Percentiles rank a stretch among this genome's conserved stretches.
These are phyloP conservation scores for Nannochloropsis granulata DNA, from an alignment of 108 stramenopile species.

Conservation along the genomic window DNA sequence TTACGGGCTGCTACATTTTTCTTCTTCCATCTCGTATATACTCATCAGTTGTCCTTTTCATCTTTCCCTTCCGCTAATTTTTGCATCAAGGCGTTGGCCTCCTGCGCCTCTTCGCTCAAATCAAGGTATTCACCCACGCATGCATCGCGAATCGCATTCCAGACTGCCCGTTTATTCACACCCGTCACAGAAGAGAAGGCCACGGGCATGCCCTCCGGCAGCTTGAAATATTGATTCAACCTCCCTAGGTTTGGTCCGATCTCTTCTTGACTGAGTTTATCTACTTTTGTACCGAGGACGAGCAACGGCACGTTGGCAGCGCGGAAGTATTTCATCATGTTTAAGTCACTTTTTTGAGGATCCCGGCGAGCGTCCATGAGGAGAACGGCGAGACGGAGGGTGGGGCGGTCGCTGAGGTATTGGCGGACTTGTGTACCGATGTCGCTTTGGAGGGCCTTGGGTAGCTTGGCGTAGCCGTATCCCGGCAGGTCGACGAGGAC, in stretches of 20 bases:
- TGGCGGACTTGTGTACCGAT: constrained; percentile 50
- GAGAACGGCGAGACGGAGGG: constrained; percentile 60
- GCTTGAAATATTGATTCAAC: constrained; percentile 4
- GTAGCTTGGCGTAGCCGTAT: constrained; percentile 80
- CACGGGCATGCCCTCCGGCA: constrained; percentile 26
- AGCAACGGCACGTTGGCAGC: constrained; percentile 63
- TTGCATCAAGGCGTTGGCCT: no score
- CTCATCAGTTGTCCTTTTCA: not conserved
- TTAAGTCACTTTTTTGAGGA: constrained; percentile 55
- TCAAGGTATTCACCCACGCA: not conserved
- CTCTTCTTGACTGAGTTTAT: constrained; percentile 51
- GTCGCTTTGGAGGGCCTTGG: constrained; percentile 56
- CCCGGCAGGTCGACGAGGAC: constrained; percentile 84
- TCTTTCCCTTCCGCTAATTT: no score
- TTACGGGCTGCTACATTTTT: not conserved
- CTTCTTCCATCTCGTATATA: not conserved
- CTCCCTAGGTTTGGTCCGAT: not conserved
- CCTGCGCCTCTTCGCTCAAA: not conserved
- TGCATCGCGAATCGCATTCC: constrained; percentile 27
- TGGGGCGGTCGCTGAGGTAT: constrained; percentile 63
- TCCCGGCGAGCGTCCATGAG: constrained; percentile 69
- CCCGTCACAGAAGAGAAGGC: constrained; percentile 26
- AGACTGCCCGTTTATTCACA: constrained; percentile 25
- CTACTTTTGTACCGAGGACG: constrained; percentile 72
- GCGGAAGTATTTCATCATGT: constrained; percentile 57